These are phyloP conservation scores for Bipolaris gigantea DNA, from an alignment of 2,329 filamentous ascomycete genomes.

Conservation along the genomic window DNA sequence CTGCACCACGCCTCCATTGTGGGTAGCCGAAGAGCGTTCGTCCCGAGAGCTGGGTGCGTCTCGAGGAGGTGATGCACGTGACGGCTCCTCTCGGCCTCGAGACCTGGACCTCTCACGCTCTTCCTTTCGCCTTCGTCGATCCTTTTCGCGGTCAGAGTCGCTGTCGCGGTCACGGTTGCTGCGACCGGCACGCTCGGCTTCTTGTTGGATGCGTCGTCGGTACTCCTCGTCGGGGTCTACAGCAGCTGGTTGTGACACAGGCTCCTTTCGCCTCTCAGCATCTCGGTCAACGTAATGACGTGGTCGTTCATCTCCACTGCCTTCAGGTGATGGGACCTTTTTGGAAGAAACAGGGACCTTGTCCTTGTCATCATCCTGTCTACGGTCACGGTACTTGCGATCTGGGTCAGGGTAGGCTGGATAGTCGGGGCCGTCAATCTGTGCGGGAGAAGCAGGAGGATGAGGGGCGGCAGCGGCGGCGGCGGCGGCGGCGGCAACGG, in stretches of 20 bases:
- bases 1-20: slow-evolving; percentile 36
- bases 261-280: slow-evolving; percentile 38
- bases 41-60: slow-evolving; percentile 32
- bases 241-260: slow-evolving; percentile 30
- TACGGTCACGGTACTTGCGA: slow-evolving; percentile 35
- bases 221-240: slow-evolving; percentile 56
- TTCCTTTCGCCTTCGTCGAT: slow-evolving; percentile 40
- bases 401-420: slow-evolving; percentile 28
- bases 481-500: slow-evolving; percentile 18
- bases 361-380: slow-evolving; percentile 36
- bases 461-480: slow-evolving; percentile 13
- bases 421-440: slow-evolving; percentile 18
- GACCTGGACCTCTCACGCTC: slow-evolving; percentile 31
- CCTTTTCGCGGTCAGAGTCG: slow-evolving; percentile 40
- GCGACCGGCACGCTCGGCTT: slow-evolving; percentile 45
- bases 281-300: slow-evolving; percentile 45
- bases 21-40: slow-evolving; percentile 34
- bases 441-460: slow-evolving; percentile 11
- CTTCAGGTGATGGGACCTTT: slow-evolving; percentile 37
- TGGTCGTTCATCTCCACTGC: slow-evolving; percentile 39
- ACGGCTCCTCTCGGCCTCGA: slow-evolving; percentile 31
- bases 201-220: slow-evolving; percentile 51
- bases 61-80: slow-evolving; percentile 27
- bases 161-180: slow-evolving; percentile 33
- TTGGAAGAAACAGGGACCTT: slow-evolving; percentile 24